Evolutionary conservation across 768 basidiomycete species (phyloP).

Genomic region (Amanita thiersii): DNA sequence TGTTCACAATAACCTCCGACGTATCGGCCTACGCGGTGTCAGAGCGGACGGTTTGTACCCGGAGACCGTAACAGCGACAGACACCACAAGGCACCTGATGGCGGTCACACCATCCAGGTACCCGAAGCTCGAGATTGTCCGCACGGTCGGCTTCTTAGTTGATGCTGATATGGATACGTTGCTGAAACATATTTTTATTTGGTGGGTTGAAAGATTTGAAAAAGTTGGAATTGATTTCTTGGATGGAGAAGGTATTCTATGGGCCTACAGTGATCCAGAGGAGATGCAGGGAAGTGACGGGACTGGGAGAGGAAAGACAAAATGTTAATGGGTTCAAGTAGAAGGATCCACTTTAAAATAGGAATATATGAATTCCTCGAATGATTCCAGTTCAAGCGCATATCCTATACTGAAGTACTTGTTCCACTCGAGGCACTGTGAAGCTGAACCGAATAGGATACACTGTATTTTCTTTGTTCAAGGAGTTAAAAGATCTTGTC

Average conservation of each 20-base stretch:
- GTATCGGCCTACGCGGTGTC: slow-evolving; percentile 38
- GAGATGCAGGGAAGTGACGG: not conserved
- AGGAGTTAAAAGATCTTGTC: too few relatives aligned
- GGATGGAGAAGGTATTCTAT: slow-evolving; percentile 48
- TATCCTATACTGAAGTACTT: not conserved
- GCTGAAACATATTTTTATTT: slow-evolving; percentile 42
- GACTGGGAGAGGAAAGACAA: not conserved
- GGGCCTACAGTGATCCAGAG: slow-evolving; percentile 32
- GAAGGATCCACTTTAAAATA: too few relatives aligned
- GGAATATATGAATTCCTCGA: slow-evolving; percentile 43
- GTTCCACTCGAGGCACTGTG: too few relatives aligned
- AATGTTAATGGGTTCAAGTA: not conserved
- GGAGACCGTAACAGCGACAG: slow-evolving; percentile 26
- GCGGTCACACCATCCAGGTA: slow-evolving; percentile 33
- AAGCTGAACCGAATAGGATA: too few relatives aligned
- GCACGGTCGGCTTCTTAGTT: slow-evolving; percentile 39
- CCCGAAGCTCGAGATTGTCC: slow-evolving; percentile 37
- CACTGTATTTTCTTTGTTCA: too few relatives aligned
- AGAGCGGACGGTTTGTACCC: slow-evolving; percentile 35
- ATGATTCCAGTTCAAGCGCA: slow-evolving; percentile 5
- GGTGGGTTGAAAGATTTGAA: slow-evolving; percentile 48
- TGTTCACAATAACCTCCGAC: slow-evolving; percentile 29
- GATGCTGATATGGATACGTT: slow-evolving; percentile 34
- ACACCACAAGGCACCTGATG: slow-evolving; percentile 30
- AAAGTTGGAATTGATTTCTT: slow-evolving; percentile 39